phyloP scores from a whole-genome alignment of 352 stramenopile genomes.

The Phytophthora ohioensis region DNA sequence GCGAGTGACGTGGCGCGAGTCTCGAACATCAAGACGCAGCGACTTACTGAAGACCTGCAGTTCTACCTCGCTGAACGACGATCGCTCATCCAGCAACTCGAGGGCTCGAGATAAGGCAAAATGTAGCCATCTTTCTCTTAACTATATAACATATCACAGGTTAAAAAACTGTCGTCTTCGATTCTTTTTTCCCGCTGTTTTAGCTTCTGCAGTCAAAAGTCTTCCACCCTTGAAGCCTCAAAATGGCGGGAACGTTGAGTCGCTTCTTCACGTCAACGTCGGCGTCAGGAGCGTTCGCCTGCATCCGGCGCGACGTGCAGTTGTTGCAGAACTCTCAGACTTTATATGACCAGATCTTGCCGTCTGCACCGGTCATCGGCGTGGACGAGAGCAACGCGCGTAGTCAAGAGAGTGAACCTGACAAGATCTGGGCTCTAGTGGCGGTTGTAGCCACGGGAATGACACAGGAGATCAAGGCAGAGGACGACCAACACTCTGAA shows the following conservation, averaged over 20 bases:
- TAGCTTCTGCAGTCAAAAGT: conserved; percentile 12
- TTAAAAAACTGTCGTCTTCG: conserved; percentile 7
- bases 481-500: conserved; percentile 1
- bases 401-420: conserved; percentile 33
- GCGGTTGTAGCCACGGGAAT: conserved; percentile 57
- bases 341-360: conserved; percentile 56
- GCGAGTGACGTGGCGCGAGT: conserved; percentile 1
- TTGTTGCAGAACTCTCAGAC: conserved; percentile 44
- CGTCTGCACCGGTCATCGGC: conserved; percentile 18
- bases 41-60: conserved; percentile 27
- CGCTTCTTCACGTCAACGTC: conserved; percentile 32
- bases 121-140: background rate
- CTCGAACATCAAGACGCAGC: conserved; percentile 16
- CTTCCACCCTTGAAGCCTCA: conserved; percentile 28
- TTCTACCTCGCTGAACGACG: conserved; percentile 34
- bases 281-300: conserved; percentile 25
- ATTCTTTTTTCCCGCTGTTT: conserved; percentile 24
- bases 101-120: conserved; percentile 15
- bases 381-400: conserved; percentile 33
- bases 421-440: conserved; percentile 56
- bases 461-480: conserved; percentile 46
- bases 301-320: conserved; percentile 32
- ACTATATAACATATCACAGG: background rate
- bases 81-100: conserved; percentile 34
- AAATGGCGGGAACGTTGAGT: conserved; percentile 56